Percentiles rank a stretch among this genome's conserved stretches.
These are phyloP conservation scores for Nowakowskiella sp. DNA, from an alignment of 192 early-diverging fungal species.

Conservation along the genomic window DNA sequence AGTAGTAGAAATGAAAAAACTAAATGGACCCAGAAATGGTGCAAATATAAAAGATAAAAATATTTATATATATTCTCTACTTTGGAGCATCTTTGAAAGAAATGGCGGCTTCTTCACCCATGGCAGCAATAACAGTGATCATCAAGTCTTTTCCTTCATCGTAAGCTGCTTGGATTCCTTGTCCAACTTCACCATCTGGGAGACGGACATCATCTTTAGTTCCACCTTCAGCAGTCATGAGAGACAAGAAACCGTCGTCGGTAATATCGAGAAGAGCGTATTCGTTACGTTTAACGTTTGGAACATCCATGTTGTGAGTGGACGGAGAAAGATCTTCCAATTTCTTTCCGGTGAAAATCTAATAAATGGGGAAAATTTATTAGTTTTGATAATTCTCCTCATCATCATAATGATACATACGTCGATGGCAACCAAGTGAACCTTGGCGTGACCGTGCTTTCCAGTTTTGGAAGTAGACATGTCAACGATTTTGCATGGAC, in stretches of 20 bases:
- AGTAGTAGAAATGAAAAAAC: too few species aligned
- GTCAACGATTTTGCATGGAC: slow-evolving; percentile 99
- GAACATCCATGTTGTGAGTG: slow-evolving; percentile 99
- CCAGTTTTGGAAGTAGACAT: slow-evolving; percentile 99
- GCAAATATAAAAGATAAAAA: neutral
- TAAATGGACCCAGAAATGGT: too few species aligned
- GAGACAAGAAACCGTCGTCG: slow-evolving; percentile 82
- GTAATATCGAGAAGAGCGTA: slow-evolving; percentile 72
- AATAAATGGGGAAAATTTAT: slow-evolving; percentile 1
- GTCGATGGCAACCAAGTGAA: slow-evolving; percentile 85
- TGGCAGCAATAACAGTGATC: slow-evolving; percentile 74
- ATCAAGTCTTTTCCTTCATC: slow-evolving; percentile 73
- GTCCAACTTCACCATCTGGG: slow-evolving; percentile 74
- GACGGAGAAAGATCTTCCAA: slow-evolving; percentile 98
- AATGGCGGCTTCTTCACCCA: slow-evolving; percentile 88
- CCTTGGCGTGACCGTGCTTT: slow-evolving; percentile 99
- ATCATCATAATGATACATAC: slow-evolving; percentile 13
- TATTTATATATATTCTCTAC: neutral
- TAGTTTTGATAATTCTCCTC: slow-evolving; percentile 4
- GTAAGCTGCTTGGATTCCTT: slow-evolving; percentile 65
- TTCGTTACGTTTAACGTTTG: slow-evolving; percentile 82
- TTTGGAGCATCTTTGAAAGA: slow-evolving; percentile 71
- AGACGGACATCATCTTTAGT: slow-evolving; percentile 97
- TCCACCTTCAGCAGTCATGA: slow-evolving; percentile 67
- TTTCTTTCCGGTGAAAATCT: slow-evolving; percentile 97